Conservation (phyloP, 768 basidiomycete genomes). For the Mycena galopus region DNA sequence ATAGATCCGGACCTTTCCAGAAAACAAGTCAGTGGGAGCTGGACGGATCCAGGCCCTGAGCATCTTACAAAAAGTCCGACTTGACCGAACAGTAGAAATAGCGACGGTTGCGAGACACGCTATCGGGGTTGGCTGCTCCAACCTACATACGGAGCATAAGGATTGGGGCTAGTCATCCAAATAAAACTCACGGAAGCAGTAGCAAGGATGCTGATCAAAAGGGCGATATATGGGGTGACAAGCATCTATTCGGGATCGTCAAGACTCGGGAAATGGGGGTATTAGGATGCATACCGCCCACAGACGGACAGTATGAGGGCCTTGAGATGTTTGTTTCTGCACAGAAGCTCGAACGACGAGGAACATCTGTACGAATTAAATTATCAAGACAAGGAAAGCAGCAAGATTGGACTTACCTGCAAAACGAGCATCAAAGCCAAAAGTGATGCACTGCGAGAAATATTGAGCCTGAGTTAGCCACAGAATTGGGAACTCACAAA, state of each 20-base stretch:
- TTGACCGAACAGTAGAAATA: conserved; percentile 67
- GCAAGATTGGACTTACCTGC: conserved; percentile 46
- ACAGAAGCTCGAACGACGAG: conserved; percentile 55
- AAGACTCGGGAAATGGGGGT: background rate
- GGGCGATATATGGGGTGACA: conserved; percentile 55
- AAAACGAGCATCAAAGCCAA: conserved; percentile 58
- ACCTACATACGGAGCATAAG: conserved; percentile 47
- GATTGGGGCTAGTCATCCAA: background rate
- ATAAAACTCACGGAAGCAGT: conserved; percentile 55
- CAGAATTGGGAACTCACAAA: conserved; percentile 48
- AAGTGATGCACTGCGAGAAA: conserved; percentile 51
- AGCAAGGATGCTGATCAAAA: conserved; percentile 51
- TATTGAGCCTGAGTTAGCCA: background rate
- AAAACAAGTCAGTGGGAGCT: background rate
- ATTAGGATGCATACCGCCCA: conserved; percentile 52
- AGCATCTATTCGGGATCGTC: conserved; percentile 50
- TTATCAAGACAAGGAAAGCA: background rate
- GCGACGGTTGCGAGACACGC: conserved; percentile 60
- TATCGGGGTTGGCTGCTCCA: conserved; percentile 51
- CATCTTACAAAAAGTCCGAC: conserved; percentile 50
- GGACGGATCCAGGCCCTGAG: background rate
- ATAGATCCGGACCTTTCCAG: conserved; percentile 57
- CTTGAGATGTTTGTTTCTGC: conserved; percentile 47
- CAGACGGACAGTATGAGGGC: conserved; percentile 49
- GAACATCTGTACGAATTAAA: conserved; percentile 53